These are phyloP conservation scores for Adenanthera pavonina DNA, from an alignment of 306 rosid genomes.

Conservation along the genomic window DNA sequence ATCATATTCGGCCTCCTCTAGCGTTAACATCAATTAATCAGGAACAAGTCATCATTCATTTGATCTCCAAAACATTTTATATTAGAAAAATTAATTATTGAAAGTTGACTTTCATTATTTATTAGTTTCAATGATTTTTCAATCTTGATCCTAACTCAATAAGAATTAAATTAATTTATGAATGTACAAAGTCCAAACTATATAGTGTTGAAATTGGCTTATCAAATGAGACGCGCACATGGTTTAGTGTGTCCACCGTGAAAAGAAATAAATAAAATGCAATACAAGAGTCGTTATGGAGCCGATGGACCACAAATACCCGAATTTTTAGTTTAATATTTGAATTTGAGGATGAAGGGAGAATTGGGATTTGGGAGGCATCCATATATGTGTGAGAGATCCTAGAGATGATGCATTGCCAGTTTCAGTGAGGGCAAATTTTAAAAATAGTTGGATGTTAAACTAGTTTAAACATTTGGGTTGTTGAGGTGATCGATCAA, in stretches of 20 bases:
- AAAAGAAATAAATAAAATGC: neutral
- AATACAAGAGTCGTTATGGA: neutral
- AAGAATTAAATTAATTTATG: neutral
- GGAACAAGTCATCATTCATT: neutral
- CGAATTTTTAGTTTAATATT: neutral
- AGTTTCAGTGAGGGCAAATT: constrained; percentile 10
- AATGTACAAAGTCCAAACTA: neutral
- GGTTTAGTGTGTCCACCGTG: neutral
- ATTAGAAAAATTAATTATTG: too few species aligned
- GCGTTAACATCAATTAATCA: neutral
- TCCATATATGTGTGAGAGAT: constrained; percentile 19
- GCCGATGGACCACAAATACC: constrained; percentile 9
- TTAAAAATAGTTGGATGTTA: neutral
- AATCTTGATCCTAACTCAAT: too few species aligned
- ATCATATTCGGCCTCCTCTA: neutral
- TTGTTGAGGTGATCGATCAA: too few species aligned
- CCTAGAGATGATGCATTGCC: constrained; percentile 28
- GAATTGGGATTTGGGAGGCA: constrained; percentile 38
- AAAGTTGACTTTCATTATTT: neutral
- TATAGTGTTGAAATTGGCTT: neutral
- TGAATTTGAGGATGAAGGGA: neutral
- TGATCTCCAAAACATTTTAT: too few species aligned
- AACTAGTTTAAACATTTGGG: neutral
- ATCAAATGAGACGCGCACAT: too few species aligned
- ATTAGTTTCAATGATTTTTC: neutral